A percentile compares a stretch with the other conserved stretches of the same genome.
These are phyloP conservation scores for Wickerhamomyces rabaulensis DNA, from an alignment of 805 yeast species.

Conservation along the genomic window DNA sequence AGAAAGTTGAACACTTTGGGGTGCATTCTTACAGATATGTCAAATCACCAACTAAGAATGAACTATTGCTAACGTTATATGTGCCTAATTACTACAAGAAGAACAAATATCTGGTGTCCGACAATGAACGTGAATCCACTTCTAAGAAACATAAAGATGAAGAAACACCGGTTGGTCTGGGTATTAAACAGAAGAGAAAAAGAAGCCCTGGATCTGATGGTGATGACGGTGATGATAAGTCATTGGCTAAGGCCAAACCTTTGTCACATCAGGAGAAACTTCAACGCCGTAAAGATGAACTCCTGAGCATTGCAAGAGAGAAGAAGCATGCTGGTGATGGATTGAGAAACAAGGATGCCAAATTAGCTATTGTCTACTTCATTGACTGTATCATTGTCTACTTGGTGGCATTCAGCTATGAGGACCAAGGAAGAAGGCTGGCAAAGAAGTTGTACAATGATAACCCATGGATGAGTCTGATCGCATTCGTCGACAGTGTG, in stretches of 20 bases:
- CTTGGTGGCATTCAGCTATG: constrained; percentile 18
- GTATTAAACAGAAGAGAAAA: not conserved
- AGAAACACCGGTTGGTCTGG: not conserved
- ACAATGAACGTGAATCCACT: not conserved
- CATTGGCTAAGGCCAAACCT: not conserved
- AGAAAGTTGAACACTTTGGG: constrained; percentile 8
- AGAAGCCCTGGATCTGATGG: not conserved
- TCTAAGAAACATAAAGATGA: not conserved
- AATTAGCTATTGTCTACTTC: constrained; percentile 7
- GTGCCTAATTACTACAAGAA: constrained; percentile 13
- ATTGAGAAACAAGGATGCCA: not conserved
- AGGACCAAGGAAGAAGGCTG: constrained; percentile 14
- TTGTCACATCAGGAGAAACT: not conserved
- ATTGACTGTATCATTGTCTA: constrained; percentile 18
- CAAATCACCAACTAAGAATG: not conserved
- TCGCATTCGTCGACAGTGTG: constrained; percentile 11
- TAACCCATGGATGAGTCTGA: constrained; percentile 16
- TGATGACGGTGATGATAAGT: not conserved
- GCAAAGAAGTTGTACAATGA: constrained; percentile 9
- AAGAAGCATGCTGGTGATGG: constrained; percentile 20
- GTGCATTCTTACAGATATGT: constrained; percentile 7
- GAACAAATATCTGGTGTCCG: not conserved
- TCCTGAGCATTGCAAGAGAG: not conserved
- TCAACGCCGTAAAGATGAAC: constrained; percentile 1
- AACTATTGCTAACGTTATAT: constrained; percentile 8